These are phyloP conservation scores for Agrocybe praecox DNA, from an alignment of 768 basidiomycete genomes.

Conservation along the genomic window DNA sequence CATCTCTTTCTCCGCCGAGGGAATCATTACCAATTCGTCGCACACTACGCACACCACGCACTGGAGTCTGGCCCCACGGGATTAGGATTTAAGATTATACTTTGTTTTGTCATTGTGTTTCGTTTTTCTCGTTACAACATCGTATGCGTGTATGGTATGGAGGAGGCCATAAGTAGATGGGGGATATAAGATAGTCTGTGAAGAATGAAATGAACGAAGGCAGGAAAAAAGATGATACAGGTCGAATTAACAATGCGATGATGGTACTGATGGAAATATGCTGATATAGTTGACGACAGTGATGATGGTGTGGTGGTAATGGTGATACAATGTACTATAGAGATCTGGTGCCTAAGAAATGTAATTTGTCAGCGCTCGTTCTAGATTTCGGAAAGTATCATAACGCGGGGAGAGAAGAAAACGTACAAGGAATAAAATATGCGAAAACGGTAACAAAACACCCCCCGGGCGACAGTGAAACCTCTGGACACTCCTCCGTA, in stretches of 20 bases:
- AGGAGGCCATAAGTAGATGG: no score
- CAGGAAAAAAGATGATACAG: not conserved
- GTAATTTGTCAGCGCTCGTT: not conserved
- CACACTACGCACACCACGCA: not conserved
- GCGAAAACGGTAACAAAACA: not conserved
- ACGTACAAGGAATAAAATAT: not conserved
- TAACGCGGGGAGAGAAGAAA: not conserved
- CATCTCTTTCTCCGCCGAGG: not conserved
- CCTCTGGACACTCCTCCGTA: not conserved
- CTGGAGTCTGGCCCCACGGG: not conserved
- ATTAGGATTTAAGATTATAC: no score
- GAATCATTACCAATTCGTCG: not conserved
- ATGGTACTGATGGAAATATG: slow-evolving; percentile 2
- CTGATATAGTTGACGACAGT: not conserved
- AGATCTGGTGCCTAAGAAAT: not conserved
- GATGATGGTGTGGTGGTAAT: not conserved
- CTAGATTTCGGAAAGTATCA: not conserved
- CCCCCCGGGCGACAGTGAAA: not conserved
- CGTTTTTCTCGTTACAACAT: no score
- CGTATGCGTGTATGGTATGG: no score
- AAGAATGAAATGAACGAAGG: not conserved
- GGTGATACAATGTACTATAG: not conserved
- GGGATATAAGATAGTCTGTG: not conserved
- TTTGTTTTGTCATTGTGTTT: no score
- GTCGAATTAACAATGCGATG: not conserved